Percentiles rank a stretch among this genome's conserved stretches.
Evolutionary conservation across 1,284 basidiomycete genomes (phyloP).

Genomic region (Ustilago trichophora): DNA sequence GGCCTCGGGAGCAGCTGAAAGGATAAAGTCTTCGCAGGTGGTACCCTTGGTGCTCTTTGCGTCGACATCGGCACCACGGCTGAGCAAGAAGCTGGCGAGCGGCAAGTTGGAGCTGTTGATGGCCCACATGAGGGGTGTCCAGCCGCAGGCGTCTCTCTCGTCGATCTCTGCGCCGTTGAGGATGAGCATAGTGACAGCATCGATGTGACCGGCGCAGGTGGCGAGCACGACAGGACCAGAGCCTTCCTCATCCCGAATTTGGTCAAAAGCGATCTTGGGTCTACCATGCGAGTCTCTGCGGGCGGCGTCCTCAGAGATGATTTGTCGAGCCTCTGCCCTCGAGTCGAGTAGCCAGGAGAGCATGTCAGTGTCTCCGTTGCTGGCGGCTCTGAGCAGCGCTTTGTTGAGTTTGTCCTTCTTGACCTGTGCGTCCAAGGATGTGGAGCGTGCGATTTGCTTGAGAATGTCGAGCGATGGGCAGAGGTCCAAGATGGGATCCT

Average conservation of each 20-base stretch:
- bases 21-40: constrained; percentile 59
- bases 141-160: constrained; percentile 71
- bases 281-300: constrained; percentile 12
- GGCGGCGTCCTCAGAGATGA: constrained; percentile 11
- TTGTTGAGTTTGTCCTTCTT: constrained; percentile 32
- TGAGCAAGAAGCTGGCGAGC: constrained; percentile 88
- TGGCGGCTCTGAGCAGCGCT: constrained; percentile 46
- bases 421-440: constrained; percentile 1
- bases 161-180: constrained; percentile 52
- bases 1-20: constrained; percentile 48
- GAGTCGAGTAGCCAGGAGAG: constrained; percentile 55
- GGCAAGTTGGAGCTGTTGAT: constrained; percentile 87
- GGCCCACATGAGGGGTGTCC: constrained; percentile 95
- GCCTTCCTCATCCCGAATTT: constrained; percentile 50
- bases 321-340: constrained; percentile 20
- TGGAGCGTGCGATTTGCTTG: constrained; percentile 28
- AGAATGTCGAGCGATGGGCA: constrained; percentile 51
- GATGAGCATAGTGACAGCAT: constrained; percentile 54
- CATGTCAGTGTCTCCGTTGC: constrained; percentile 56
- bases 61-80: constrained; percentile 73
- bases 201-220: constrained; percentile 54
- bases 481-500: constrained; percentile 47
- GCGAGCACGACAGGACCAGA: constrained; percentile 58
- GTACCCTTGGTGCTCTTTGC: constrained; percentile 53
- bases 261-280: constrained; percentile 13